phyloP scores from a whole-genome alignment of 106 monocot species.

The Dioscorea alata region DNA sequence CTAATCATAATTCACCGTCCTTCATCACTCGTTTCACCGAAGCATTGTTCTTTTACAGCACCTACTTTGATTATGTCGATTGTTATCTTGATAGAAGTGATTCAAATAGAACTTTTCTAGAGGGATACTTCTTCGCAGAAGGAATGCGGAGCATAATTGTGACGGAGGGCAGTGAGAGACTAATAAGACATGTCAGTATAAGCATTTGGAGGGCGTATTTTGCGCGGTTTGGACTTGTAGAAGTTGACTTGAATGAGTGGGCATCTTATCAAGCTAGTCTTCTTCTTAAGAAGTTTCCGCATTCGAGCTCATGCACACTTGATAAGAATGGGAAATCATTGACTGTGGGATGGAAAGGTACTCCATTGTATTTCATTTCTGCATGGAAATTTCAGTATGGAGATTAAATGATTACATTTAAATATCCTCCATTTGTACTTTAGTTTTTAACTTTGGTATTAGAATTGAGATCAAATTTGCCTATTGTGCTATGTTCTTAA shows the following conservation, averaged over 20 bases:
- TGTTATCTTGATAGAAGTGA: neutral
- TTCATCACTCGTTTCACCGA: neutral
- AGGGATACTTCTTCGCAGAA: neutral
- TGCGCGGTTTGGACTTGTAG: neutral
- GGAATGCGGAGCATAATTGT: neutral
- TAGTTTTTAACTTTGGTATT: no score
- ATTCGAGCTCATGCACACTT: neutral
- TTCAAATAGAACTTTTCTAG: neutral
- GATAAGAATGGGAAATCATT: neutral
- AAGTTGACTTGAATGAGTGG: slow-evolving; percentile 1
- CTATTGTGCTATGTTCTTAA: no score
- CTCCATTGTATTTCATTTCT: neutral
- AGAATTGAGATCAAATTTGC: no score
- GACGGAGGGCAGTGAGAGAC: neutral
- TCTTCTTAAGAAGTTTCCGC: neutral
- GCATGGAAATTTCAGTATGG: neutral
- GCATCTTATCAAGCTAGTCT: neutral
- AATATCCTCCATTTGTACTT: no score
- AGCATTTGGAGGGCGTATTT: neutral
- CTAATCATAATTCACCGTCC: slow-evolving; percentile 3
- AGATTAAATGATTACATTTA: no score
- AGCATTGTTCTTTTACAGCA: neutral
- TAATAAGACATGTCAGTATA: slow-evolving; percentile 1
- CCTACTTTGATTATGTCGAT: neutral
- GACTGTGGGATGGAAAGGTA: slow-evolving; percentile 2